Conservation (phyloP, 345 rosid genomes). For the Durio zibethinus region DNA sequence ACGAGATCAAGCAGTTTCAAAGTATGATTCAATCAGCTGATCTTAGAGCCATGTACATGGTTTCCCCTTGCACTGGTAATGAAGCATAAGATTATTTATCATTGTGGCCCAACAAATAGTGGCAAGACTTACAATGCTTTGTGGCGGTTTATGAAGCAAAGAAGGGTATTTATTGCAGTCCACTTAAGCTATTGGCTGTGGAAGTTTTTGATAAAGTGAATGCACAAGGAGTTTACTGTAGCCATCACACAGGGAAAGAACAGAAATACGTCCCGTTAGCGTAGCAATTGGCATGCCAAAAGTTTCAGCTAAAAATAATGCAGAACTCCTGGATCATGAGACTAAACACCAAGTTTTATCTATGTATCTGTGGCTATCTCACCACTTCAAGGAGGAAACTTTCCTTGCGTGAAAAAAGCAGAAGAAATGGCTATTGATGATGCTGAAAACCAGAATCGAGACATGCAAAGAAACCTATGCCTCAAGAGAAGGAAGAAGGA, state of each 20-base stretch:
- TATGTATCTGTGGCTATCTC: slow-evolving; percentile 86
- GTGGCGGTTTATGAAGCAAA: slow-evolving; percentile 83
- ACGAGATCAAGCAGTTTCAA: slow-evolving; percentile 64
- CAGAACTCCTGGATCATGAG: slow-evolving; percentile 82
- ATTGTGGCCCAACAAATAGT: slow-evolving; percentile 96
- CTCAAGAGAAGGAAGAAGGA: slow-evolving; percentile 40
- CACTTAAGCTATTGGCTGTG: too few species aligned
- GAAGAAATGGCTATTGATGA: slow-evolving; percentile 75
- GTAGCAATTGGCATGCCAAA: slow-evolving; percentile 92
- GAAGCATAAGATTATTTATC: too few species aligned
- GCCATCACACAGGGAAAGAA: slow-evolving; percentile 90
- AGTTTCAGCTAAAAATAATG: slow-evolving; percentile 74
- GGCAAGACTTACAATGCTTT: slow-evolving; percentile 91
- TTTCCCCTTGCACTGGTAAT: slow-evolving; percentile 90
- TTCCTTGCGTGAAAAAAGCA: slow-evolving; percentile 68
- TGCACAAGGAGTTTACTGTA: slow-evolving; percentile 84
- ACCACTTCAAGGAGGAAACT: slow-evolving; percentile 72
- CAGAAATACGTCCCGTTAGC: slow-evolving; percentile 65
- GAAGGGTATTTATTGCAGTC: too few species aligned
- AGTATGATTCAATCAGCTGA: slow-evolving; percentile 72
- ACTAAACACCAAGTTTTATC: slow-evolving; percentile 82
- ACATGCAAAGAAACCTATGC: slow-evolving; percentile 38
- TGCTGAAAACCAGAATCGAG: slow-evolving; percentile 76
- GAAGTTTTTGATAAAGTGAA: too few species aligned
- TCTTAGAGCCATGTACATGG: slow-evolving; percentile 87